Percentiles rank a stretch among this genome's conserved stretches.
phyloP scores from a whole-genome alignment of 345 rosid genomes.

The Citrus reticulata region DNA sequence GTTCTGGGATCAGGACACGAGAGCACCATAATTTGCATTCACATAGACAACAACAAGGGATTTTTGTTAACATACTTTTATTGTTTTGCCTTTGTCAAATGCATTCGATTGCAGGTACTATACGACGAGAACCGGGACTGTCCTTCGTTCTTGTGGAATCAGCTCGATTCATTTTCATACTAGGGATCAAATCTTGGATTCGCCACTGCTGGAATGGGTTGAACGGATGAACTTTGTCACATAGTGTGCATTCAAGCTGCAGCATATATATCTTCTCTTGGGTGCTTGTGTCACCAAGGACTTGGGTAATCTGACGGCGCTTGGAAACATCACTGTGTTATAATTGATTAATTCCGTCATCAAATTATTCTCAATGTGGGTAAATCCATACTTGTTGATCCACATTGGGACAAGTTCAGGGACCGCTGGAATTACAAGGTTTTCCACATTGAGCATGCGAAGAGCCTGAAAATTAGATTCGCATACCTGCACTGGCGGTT shows the following conservation, averaged over 20 bases:
- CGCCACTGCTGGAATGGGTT: too few species aligned
- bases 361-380: background rate
- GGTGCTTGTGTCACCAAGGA: background rate
- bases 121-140: too few species aligned
- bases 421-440: constrained; percentile 27
- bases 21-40: too few species aligned
- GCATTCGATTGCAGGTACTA: too few species aligned
- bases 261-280: background rate
- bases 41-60: too few species aligned
- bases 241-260: background rate
- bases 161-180: too few species aligned
- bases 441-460: constrained; percentile 1
- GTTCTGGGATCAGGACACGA: too few species aligned
- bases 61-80: too few species aligned
- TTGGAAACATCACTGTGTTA: constrained; percentile 16
- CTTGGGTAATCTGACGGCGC: constrained; percentile 10
- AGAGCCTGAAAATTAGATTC: constrained; percentile 19
- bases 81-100: too few species aligned
- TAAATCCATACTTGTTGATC: constrained; percentile 12
- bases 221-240: background rate
- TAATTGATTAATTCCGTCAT: background rate
- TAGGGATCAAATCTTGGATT: too few species aligned
- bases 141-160: too few species aligned
- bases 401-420: constrained; percentile 12
- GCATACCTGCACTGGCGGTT: background rate